Percentiles rank a stretch among this genome's conserved stretches.
Evolutionary conservation across 371 early-diverging fungal genomes (phyloP).

Genomic region (Nematocida ironsii): DNA sequence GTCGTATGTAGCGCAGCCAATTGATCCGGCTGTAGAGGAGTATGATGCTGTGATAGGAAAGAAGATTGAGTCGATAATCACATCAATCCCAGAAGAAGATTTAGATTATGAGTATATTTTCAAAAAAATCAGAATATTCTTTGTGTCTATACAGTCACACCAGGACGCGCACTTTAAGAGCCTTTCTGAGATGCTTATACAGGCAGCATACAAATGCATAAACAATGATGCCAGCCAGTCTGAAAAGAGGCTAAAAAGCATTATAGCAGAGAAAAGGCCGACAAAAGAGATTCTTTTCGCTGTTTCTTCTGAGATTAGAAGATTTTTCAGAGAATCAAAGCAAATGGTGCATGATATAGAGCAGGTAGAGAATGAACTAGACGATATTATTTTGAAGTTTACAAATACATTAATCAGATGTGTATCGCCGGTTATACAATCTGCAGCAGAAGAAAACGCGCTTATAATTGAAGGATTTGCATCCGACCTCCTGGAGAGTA

Average conservation of each 20-base stretch:
- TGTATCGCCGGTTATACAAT: background rate
- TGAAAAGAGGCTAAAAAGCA: background rate
- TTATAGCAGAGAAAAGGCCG: background rate
- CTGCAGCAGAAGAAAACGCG: background rate
- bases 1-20: background rate
- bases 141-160: background rate
- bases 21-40: slow-evolving; percentile 49
- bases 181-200: slow-evolving; percentile 35
- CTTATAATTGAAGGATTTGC: slow-evolving; percentile 19
- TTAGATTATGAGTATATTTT: background rate
- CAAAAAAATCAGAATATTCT: slow-evolving; percentile 31
- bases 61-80: slow-evolving; percentile 21
- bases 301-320: slow-evolving; percentile 4
- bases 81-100: background rate
- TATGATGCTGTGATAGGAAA: slow-evolving; percentile 23
- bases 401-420: slow-evolving; percentile 1
- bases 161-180: slow-evolving; percentile 15
- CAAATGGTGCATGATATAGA: slow-evolving; percentile 26
- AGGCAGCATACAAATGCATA: slow-evolving; percentile 37
- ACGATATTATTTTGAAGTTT: slow-evolving; percentile 50
- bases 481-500: background rate
- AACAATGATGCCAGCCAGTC: background rate
- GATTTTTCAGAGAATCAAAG: slow-evolving; percentile 25
- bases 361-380: slow-evolving; percentile 54
- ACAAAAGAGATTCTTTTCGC: slow-evolving; percentile 2